Evolutionary conservation across 148 eudicot species (phyloP), one percentile per base, ranked within the genome.

Genomic region (Vaccinium myrtillus): DNA sequence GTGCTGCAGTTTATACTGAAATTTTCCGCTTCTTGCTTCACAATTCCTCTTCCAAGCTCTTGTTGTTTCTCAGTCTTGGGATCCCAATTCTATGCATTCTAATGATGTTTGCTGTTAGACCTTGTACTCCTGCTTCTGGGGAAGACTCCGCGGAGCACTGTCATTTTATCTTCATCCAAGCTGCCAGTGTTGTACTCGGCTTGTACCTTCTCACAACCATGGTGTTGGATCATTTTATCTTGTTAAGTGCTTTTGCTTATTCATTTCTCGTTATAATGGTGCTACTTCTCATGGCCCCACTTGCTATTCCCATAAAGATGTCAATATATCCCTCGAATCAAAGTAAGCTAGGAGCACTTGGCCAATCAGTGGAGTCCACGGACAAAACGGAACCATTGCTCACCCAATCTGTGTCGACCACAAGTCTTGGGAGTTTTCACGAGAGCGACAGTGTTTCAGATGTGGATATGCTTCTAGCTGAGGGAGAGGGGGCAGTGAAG

Each of bases 401-500:
- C 82, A 86, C 74, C 1, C 90, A 90, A 32, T 89, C 91, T 82
- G 79, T 91, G 55, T 92, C 95, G 1, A 79, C 87, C 59, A 75
- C 90, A 55, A 82, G 86, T 82, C 83, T 94, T 73, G 89, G 87
- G 51, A 89, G 89, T 82, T 86, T 85, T 18, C 36, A 65, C 71
- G 93, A 92, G 75, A 85, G 74, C 11, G 96, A 90, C n/a, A 89
- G 88, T 74, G 77, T 85, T 11, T 89, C 94, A 21, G 94, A 94
- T 19, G 84, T 93, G 78, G 90, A 94, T 80, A 74, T 90, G 78
- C 97, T 95, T 80, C 91, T 94, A 56, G 98, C 98, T 14, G 92
- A 86, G 82, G 99, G 99, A 8, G 95, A 93, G 83, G 98, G 99
- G 48, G 99, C 97, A 9, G 91, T 96, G 73, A 94, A 88, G 89